Evolutionary conservation across 192 early-diverging fungal species (phyloP), one percentile per base, ranked within the genome.

Genomic region (Podila horticola): DNA sequence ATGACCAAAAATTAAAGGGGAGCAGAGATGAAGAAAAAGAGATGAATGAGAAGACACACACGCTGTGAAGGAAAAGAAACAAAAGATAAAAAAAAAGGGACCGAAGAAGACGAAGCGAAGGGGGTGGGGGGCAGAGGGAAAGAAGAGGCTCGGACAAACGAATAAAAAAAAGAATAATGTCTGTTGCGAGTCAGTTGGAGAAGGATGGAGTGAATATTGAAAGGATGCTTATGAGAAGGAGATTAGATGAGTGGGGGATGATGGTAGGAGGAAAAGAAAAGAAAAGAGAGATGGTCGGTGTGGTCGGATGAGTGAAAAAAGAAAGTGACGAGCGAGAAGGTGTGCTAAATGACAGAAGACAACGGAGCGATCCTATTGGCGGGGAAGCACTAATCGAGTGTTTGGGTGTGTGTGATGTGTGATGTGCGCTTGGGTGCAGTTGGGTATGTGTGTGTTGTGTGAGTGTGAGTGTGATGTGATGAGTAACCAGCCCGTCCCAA

Each of bases 31-130:
- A 52, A n/a, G 52, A 58, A 55, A n/a, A 36, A 22, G 20, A 55
- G 52, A 55, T 55, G 52, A 55, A 55, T 55, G 52, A 55, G 52
- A 55, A 55, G 19, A 19, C 19, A 52, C 50, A 64, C 10, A 63
- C 61, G 24, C 31, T 19, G 41, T 64, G 36, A 69, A 70, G 20
- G 59, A 61, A 64, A 34, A 55, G 15, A 51, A 45, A 15, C 30
- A 69, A 36, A 4, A n/a, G n/a, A n/a, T n/a, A n/a, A 41, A 38
- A 30, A 45, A 34, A 62, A 45, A 58, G 34, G 24, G 52, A 66
- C 48, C 28, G 62, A 65, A 57, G 28, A 22, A 58, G 62, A 65
- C 41, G 28, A 22, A 58, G 34, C 22, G 31, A 19, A 20, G 55
- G 49, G 22, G 24, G 24, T 29, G 28, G 62, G 45, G 45, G 51